Conservation (phyloP, 2,329 filamentous ascomycete genomes). For the Trichoderma hamatum region DNA sequence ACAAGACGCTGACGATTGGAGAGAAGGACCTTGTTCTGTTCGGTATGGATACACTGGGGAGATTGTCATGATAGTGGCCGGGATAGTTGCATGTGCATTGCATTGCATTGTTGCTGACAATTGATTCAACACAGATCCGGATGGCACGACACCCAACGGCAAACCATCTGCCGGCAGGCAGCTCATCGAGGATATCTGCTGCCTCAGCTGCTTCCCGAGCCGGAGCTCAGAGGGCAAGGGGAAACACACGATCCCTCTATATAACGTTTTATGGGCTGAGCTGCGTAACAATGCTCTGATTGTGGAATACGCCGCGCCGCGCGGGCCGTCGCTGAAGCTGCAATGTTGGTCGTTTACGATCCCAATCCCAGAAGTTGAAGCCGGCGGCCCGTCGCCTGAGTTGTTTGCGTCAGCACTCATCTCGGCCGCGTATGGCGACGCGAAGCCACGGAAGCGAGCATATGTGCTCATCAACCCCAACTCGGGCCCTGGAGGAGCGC, state of each 20-base stretch:
- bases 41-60: slow-evolving; percentile 38
- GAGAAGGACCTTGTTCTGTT: slow-evolving; percentile 39
- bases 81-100: not conserved
- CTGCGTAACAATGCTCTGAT: slow-evolving; percentile 61
- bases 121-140: slow-evolving; percentile 9
- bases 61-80: not conserved
- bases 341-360: slow-evolving; percentile 61
- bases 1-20: slow-evolving; percentile 40
- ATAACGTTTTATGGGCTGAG: slow-evolving; percentile 83
- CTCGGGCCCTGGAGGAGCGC: slow-evolving; percentile 77
- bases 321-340: slow-evolving; percentile 63
- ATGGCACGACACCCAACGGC: slow-evolving; percentile 19
- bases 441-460: slow-evolving; percentile 72
- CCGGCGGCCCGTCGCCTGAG: slow-evolving; percentile 46
- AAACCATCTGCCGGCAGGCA: slow-evolving; percentile 21
- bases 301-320: slow-evolving; percentile 71
- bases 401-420: slow-evolving; percentile 70
- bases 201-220: slow-evolving; percentile 21
- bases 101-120: not conserved
- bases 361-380: slow-evolving; percentile 27
- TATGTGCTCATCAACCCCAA: slow-evolving; percentile 92
- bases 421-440: slow-evolving; percentile 68
- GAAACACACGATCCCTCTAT: slow-evolving; percentile 65
- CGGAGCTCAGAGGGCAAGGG: slow-evolving; percentile 32
- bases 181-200: slow-evolving; percentile 3